Conservation (phyloP, 2,329 filamentous ascomycete genomes). For the Colletotrichum sp. region DNA sequence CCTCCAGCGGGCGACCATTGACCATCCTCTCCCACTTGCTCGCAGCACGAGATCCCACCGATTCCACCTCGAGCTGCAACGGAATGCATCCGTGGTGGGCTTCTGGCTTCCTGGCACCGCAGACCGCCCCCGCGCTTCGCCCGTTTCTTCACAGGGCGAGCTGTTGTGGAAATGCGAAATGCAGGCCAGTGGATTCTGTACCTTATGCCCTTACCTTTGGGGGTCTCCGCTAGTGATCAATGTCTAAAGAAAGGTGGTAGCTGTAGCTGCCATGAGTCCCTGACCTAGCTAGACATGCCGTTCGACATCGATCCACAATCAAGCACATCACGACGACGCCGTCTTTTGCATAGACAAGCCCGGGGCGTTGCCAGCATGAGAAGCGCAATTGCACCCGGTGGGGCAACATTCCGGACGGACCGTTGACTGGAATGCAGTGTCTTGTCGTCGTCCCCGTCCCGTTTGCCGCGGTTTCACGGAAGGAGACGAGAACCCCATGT, state of each 20-base stretch:
- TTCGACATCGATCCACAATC: not conserved
- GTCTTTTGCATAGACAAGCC: not conserved
- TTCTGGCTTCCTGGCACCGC: not conserved
- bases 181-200: not conserved
- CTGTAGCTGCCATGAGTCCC: not conserved
- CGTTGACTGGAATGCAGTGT: not conserved
- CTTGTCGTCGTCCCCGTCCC: not conserved
- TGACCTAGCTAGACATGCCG: not conserved
- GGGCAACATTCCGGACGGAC: not conserved
- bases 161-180: conserved; percentile 10
- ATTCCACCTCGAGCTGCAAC: not conserved
- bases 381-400: not conserved
- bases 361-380: not conserved
- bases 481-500: conserved; percentile 5
- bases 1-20: not conserved
- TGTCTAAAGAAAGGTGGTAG: not conserved
- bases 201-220: not conserved
- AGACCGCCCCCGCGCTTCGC: conserved; percentile 2
- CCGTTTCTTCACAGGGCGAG: conserved; percentile 1
- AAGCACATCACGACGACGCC: not conserved
- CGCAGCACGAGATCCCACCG: not conserved
- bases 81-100: not conserved
- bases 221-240: not conserved
- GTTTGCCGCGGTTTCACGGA: conserved; percentile 13
- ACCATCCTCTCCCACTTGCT: not conserved